phyloP scores from a whole-genome alignment of 495 filamentous ascomycete genomes.

The Cairneyella variabilis region DNA sequence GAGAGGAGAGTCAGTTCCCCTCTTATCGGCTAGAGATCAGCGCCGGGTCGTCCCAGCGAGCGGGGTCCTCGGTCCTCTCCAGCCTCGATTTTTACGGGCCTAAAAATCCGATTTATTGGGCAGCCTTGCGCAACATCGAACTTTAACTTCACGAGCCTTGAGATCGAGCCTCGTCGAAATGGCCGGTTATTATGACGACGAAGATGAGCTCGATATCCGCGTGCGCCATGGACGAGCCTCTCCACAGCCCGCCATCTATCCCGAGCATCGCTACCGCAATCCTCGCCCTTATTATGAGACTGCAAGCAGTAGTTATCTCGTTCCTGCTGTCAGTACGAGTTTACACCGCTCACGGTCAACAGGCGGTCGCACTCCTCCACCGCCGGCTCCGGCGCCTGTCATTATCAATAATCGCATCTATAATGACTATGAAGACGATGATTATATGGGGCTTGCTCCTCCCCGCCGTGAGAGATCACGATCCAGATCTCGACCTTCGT shows the following conservation, averaged over 20 bases:
- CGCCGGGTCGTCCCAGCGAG: conserved; percentile 4
- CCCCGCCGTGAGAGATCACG: conserved; percentile 24
- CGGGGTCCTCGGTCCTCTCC: too few relatives aligned
- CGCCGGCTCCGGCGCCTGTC: conserved; percentile 31
- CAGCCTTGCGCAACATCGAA: conserved; percentile 1
- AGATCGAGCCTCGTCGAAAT: background rate
- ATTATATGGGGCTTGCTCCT: conserved; percentile 20
- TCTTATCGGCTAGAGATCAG: too few relatives aligned
- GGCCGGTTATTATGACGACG: conserved; percentile 29
- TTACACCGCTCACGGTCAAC: conserved; percentile 12
- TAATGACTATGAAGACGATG: conserved; percentile 28
- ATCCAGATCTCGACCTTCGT: conserved; percentile 26
- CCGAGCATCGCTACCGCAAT: conserved; percentile 15
- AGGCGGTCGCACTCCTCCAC: conserved; percentile 16
- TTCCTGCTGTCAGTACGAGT: conserved; percentile 8
- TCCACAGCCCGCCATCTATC: conserved; percentile 26
- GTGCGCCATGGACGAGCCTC: conserved; percentile 34
- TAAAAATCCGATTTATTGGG: background rate
- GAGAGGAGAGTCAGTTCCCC: too few relatives aligned
- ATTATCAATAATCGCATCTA: conserved; percentile 49
- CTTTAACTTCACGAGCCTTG: conserved; percentile 7
- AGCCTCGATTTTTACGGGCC: too few relatives aligned
- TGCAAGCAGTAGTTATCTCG: conserved; percentile 4
- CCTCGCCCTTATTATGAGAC: conserved; percentile 9
- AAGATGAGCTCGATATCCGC: conserved; percentile 43